These are phyloP conservation scores for Dactylella cylindrospora DNA, from an alignment of 2,329 filamentous ascomycete genomes.

Conservation along the genomic window DNA sequence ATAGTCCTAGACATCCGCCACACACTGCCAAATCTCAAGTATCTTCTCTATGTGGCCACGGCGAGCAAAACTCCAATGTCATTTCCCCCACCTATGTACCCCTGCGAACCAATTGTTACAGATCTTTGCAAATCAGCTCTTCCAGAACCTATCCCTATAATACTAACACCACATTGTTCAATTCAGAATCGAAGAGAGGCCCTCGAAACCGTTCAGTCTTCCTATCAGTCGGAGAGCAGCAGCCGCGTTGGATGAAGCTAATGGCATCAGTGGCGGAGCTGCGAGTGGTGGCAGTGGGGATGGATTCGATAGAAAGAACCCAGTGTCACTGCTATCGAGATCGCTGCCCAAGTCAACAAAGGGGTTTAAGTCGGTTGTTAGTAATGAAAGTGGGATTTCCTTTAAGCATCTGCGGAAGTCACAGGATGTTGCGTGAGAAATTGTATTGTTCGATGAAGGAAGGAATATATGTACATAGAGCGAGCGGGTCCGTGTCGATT, in stretches of 20 bases:
- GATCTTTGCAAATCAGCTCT: slow-evolving; percentile 4
- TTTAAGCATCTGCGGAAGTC: slow-evolving; percentile 41
- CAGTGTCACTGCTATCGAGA: slow-evolving; percentile 12
- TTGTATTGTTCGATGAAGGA: neutral
- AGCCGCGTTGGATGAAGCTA: slow-evolving; percentile 29
- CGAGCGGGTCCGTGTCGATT: slow-evolving; percentile 1
- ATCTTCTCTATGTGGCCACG: slow-evolving; percentile 83
- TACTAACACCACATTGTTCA: slow-evolving; percentile 41
- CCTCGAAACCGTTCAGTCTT: slow-evolving; percentile 41
- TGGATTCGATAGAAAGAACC: neutral
- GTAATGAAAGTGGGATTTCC: slow-evolving; percentile 33
- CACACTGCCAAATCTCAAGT: slow-evolving; percentile 90
- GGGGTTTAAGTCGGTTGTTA: slow-evolving; percentile 19
- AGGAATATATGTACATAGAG: neutral
- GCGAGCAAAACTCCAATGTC: slow-evolving; percentile 61
- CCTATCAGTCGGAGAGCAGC: slow-evolving; percentile 37
- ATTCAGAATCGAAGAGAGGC: slow-evolving; percentile 43
- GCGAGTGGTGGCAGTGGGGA: neutral
- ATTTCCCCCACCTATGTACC: slow-evolving; percentile 30
- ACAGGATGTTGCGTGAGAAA: slow-evolving; percentile 29
- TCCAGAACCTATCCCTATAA: slow-evolving; percentile 30
- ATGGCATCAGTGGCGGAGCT: slow-evolving; percentile 8
- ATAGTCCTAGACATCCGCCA: slow-evolving; percentile 87
- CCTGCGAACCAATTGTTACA: slow-evolving; percentile 28
- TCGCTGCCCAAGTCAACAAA: slow-evolving; percentile 32